Conservation (phyloP, 2,329 filamentous ascomycete species). For the Diplodia mutila region DNA sequence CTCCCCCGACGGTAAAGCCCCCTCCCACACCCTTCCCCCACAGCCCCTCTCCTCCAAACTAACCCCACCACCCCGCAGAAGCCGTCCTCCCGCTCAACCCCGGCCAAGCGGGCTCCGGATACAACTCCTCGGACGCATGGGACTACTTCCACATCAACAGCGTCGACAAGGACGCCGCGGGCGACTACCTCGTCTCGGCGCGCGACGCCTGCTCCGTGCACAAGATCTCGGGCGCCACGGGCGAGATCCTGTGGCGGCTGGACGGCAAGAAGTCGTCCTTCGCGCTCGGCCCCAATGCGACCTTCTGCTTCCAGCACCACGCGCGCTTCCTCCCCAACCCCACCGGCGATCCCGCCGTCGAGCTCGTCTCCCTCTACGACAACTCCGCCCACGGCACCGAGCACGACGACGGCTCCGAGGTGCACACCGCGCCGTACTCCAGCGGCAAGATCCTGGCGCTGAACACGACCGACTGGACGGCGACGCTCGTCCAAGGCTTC, state of each 20-base stretch:
- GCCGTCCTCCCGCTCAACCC: constrained; percentile 34
- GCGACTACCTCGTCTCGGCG: constrained; percentile 31
- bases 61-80: constrained; percentile 30
- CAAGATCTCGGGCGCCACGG: constrained; percentile 38
- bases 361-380: constrained; percentile 44
- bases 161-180: constrained; percentile 40
- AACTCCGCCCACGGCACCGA: constrained; percentile 35
- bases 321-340: constrained; percentile 46
- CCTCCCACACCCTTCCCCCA: neutral
- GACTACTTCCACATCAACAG: constrained; percentile 48
- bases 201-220: constrained; percentile 29
- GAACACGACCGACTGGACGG: constrained; percentile 49
- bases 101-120: constrained; percentile 33
- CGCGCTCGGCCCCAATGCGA: constrained; percentile 34
- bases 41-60: neutral
- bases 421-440: constrained; percentile 28
- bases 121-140: constrained; percentile 39
- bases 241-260: constrained; percentile 55
- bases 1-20: constrained; percentile 30
- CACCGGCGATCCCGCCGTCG: neutral
- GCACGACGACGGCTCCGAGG: constrained; percentile 20
- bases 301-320: constrained; percentile 52
- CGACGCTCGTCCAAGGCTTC: constrained; percentile 47
- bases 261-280: constrained; percentile 53
- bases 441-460: constrained; percentile 46